phyloP scores from a whole-genome alignment of 495 filamentous ascomycete genomes.

The Hyphodiscus hymeniophilus region DNA sequence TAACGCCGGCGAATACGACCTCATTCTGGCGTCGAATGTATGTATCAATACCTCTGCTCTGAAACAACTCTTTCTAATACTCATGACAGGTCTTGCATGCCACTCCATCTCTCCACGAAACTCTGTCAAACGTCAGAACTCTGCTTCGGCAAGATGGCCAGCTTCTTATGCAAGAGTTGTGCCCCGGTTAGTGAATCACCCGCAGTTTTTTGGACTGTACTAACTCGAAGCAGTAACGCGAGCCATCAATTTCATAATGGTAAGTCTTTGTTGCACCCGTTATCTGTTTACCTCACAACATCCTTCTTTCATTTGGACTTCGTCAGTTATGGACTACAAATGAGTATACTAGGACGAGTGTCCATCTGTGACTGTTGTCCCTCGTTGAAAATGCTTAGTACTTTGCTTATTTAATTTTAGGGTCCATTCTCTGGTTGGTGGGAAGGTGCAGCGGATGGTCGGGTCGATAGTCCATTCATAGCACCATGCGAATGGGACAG shows the following conservation, averaged over 20 bases:
- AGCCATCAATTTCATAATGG: background rate
- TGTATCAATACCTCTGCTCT: too few relatives aligned
- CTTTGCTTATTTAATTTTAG: too few relatives aligned
- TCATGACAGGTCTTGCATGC: conserved; percentile 29
- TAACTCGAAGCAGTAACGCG: background rate
- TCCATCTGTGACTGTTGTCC: too few relatives aligned
- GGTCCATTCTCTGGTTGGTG: too few relatives aligned
- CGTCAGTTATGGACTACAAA: background rate
- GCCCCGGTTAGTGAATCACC: too few relatives aligned
- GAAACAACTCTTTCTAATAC: background rate
- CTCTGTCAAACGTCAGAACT: conserved; percentile 1
- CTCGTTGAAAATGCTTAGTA: too few relatives aligned
- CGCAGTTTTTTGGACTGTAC: too few relatives aligned
- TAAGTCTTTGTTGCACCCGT: background rate
- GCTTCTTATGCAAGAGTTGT: conserved; percentile 4
- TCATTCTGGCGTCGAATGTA: conserved; percentile 23
- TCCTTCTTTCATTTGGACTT: background rate
- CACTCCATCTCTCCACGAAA: conserved; percentile 16
- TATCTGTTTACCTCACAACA: background rate
- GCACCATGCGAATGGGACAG: background rate
- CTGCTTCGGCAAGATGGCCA: background rate
- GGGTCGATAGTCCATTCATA: background rate
- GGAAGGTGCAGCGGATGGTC: background rate
- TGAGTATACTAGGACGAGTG: too few relatives aligned
- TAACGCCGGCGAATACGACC: conserved; percentile 22